A percentile compares a stretch with the other conserved stretches of the same genome.
These are phyloP conservation scores for Lentinus brumalis DNA, from an alignment of 768 basidiomycete species.

Conservation along the genomic window DNA sequence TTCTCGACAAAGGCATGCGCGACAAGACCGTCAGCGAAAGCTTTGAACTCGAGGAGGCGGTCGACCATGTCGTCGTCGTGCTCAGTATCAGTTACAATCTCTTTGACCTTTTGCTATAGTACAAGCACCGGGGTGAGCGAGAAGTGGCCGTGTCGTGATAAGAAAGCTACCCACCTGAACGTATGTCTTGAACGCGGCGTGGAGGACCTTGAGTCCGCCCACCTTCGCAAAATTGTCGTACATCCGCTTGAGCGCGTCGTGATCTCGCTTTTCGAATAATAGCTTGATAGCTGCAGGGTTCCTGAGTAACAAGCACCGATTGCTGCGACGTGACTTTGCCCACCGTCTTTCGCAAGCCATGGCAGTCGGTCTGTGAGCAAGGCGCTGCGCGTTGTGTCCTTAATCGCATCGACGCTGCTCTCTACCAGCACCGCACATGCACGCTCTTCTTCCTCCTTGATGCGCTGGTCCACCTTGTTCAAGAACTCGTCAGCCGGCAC, in stretches of 20 bases:
- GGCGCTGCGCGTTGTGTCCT: conserved; percentile 55
- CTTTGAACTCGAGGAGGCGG: conserved; percentile 67
- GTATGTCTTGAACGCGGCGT: conserved; percentile 60
- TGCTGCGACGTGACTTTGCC: neutral
- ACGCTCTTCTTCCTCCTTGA: conserved; percentile 60
- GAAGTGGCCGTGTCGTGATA: neutral
- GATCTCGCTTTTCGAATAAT: conserved; percentile 51
- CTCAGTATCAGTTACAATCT: conserved; percentile 63
- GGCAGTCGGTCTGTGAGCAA: conserved; percentile 46
- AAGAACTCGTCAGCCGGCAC: conserved; percentile 57
- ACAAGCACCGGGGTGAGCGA: neutral
- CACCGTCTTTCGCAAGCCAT: conserved; percentile 48
- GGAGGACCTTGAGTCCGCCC: conserved; percentile 52
- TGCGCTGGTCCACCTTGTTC: conserved; percentile 43
- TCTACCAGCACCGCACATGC: conserved; percentile 51
- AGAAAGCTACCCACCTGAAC: conserved; percentile 48
- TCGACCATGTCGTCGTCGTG: conserved; percentile 81
- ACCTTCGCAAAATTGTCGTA: conserved; percentile 66
- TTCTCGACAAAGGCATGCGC: conserved; percentile 53
- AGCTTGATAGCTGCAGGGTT: conserved; percentile 48
- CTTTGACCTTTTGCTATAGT: conserved; percentile 53
- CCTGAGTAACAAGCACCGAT: neutral
- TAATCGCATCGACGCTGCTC: conserved; percentile 50
- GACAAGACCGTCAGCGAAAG: conserved; percentile 54
- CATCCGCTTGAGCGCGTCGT: conserved; percentile 49